Percentiles rank a stretch among this genome's conserved stretches.
These are phyloP conservation scores for Micractinium sp. DNA, from an alignment of 139 green algal species.

Conservation along the genomic window DNA sequence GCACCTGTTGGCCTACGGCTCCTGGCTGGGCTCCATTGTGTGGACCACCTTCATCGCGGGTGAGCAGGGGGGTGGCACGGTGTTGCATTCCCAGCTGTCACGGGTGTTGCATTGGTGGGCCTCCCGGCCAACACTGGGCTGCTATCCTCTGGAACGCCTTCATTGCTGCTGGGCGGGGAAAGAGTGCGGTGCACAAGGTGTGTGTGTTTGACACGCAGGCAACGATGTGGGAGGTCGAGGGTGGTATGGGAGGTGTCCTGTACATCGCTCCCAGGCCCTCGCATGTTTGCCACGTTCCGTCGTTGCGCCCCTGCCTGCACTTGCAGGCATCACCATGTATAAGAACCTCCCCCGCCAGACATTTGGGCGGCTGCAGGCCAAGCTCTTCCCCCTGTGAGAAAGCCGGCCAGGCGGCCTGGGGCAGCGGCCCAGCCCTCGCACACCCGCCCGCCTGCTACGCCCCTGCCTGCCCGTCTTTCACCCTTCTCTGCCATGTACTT, in stretches of 20 bases:
- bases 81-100: not conserved
- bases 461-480: no score
- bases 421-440: no score
- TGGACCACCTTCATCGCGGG: constrained; percentile 56
- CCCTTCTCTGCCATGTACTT: no score
- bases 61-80: not conserved
- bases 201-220: not conserved
- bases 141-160: not conserved
- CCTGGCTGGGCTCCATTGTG: constrained; percentile 51
- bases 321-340: constrained; percentile 68
- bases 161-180: not conserved
- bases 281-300: no score
- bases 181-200: not conserved
- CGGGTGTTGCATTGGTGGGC: not conserved
- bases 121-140: no score
- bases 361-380: constrained; percentile 66
- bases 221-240: not conserved
- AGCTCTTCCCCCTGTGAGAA: constrained; percentile 71
- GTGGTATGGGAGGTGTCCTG: not conserved
- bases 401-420: no score
- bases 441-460: no score
- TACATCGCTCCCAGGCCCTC: no score
- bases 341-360: constrained; percentile 74
- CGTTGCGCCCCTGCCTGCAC: not conserved
- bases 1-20: constrained; percentile 52